Evolutionary conservation across 164 flowering plant species (phyloP).

Genomic region (Buxus sempervirens): DNA sequence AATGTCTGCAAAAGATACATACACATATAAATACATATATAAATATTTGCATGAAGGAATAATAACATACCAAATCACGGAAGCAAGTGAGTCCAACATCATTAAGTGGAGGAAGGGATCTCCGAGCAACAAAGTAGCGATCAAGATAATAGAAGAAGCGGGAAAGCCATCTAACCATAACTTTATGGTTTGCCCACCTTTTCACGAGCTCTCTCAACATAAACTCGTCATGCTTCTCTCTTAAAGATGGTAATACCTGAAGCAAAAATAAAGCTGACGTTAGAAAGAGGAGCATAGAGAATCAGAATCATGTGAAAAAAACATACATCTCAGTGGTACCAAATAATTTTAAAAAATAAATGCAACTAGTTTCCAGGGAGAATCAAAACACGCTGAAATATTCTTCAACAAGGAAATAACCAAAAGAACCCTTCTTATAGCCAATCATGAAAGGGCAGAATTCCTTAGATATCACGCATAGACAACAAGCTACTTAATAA

Average conservation of each 20-base stretch:
- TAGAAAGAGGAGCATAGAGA: neutral
- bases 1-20: neutral
- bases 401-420: no score
- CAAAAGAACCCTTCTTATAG: no score
- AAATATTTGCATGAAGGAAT: no score
- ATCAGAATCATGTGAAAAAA: neutral
- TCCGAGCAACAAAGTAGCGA: slow-evolving; percentile 82
- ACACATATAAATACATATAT: no score
- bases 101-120: slow-evolving; percentile 77
- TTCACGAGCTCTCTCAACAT: slow-evolving; percentile 93
- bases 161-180: slow-evolving; percentile 96
- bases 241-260: slow-evolving; percentile 85
- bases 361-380: neutral
- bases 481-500: no score
- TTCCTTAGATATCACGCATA: no score
- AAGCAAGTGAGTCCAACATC: slow-evolving; percentile 96
- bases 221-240: slow-evolving; percentile 92
- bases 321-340: neutral
- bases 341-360: neutral
- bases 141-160: slow-evolving; percentile 90
- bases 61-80: slow-evolving; percentile 64
- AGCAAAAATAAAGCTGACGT: neutral
- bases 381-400: neutral
- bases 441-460: no score
- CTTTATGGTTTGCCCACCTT: slow-evolving; percentile 93